phyloP scores from a whole-genome alignment of 2,329 filamentous ascomycete species.

The Colletotrichum orchidophilum region DNA sequence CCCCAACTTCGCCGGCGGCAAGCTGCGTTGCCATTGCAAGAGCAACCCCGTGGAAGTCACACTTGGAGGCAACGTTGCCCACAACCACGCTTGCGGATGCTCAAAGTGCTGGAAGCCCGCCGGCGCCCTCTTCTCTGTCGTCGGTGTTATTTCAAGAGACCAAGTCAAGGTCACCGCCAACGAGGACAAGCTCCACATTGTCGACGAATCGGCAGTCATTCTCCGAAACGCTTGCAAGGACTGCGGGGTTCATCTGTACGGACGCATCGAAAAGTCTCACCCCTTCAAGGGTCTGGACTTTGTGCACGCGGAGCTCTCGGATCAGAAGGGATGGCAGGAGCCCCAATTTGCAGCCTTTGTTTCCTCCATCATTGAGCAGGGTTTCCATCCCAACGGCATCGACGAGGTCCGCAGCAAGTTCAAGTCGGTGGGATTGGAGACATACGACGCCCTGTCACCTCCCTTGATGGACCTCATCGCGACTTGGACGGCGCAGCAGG shows the following conservation, averaged over 20 bases:
- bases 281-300: slow-evolving; percentile 76
- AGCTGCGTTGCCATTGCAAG: slow-evolving; percentile 68
- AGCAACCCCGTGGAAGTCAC: slow-evolving; percentile 65
- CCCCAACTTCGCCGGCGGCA: slow-evolving; percentile 66
- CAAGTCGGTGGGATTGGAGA: slow-evolving; percentile 63
- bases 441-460: slow-evolving; percentile 71
- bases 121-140: slow-evolving; percentile 70
- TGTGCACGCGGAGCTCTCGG: slow-evolving; percentile 70
- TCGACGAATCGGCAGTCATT: slow-evolving; percentile 67
- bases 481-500: slow-evolving; percentile 63
- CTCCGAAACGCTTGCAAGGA: slow-evolving; percentile 67
- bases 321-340: slow-evolving; percentile 74
- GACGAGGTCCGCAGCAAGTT: slow-evolving; percentile 64
- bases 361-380: slow-evolving; percentile 74
- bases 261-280: slow-evolving; percentile 71
- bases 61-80: slow-evolving; percentile 65
- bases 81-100: slow-evolving; percentile 78
- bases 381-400: slow-evolving; percentile 65
- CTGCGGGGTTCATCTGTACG: slow-evolving; percentile 71
- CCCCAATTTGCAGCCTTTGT: slow-evolving; percentile 77
- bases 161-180: slow-evolving; percentile 67
- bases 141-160: slow-evolving; percentile 67
- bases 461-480: slow-evolving; percentile 70
- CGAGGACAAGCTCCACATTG: slow-evolving; percentile 62
- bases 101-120: slow-evolving; percentile 77